These are phyloP conservation scores for Chlorociboria aeruginascens DNA, from an alignment of 495 filamentous ascomycete species.

Conservation along the genomic window DNA sequence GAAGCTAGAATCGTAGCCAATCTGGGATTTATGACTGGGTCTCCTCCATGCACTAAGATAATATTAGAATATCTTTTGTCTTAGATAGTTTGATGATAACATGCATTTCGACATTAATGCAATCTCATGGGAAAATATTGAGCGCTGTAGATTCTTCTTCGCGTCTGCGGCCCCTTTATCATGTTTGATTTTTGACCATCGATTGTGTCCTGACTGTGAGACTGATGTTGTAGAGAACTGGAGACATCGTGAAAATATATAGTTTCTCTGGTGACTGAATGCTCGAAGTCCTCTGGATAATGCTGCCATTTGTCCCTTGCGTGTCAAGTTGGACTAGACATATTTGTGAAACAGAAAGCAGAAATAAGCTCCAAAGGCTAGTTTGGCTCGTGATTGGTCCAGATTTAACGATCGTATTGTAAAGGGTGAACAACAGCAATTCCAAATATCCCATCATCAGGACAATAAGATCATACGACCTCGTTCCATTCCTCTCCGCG, in stretches of 20 bases:
- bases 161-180: constrained; percentile 75
- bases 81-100: constrained; percentile 7
- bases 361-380: not conserved
- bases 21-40: constrained; percentile 60
- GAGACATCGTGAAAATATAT: constrained; percentile 32
- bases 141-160: constrained; percentile 38
- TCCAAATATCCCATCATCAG: not conserved
- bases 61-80: not conserved
- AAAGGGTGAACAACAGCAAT: not conserved
- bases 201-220: constrained; percentile 62
- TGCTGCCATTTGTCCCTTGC: constrained; percentile 6
- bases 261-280: constrained; percentile 1
- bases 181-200: constrained; percentile 93
- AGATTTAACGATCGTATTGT: not conserved
- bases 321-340: not conserved
- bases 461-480: not conserved
- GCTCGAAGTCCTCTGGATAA: constrained; percentile 17
- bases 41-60: constrained; percentile 45
- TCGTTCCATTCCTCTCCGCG: not conserved
- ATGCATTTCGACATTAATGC: constrained; percentile 37
- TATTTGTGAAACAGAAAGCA: not conserved
- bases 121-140: constrained; percentile 36
- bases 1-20: constrained; percentile 56
- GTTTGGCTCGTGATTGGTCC: not conserved
- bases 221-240: constrained; percentile 39